These are phyloP conservation scores for Lasiodiplodia citricola DNA, from an alignment of 2,329 filamentous ascomycete species.

Conservation along the genomic window DNA sequence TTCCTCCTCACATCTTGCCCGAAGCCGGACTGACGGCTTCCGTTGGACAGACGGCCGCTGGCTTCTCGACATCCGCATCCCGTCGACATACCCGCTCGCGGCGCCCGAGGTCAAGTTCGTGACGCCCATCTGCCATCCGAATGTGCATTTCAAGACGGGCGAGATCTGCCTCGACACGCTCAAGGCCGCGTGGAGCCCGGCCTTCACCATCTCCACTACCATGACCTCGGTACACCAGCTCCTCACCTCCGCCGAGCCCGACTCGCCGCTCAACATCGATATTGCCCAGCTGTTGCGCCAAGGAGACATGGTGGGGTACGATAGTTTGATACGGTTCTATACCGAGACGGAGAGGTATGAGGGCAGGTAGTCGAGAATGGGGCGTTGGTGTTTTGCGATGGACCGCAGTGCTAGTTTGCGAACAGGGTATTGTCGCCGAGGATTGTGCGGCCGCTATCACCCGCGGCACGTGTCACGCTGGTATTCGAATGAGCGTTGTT, in stretches of 20 bases:
- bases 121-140: constrained; percentile 87
- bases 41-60: constrained; percentile 70
- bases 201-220: constrained; percentile 79
- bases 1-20: background rate
- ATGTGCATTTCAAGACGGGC: constrained; percentile 74
- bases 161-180: constrained; percentile 95
- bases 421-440: background rate
- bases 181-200: constrained; percentile 77
- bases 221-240: constrained; percentile 75
- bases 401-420: background rate
- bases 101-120: constrained; percentile 80
- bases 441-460: background rate
- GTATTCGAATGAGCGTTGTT: background rate
- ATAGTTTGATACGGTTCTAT: constrained; percentile 75
- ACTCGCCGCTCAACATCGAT: constrained; percentile 80
- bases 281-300: constrained; percentile 71
- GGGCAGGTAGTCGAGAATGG: constrained; percentile 1
- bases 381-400: background rate
- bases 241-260: constrained; percentile 69
- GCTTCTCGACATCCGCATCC: constrained; percentile 79
- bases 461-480: background rate
- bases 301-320: constrained; percentile 71
- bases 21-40: background rate
- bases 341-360: constrained; percentile 59
- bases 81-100: constrained; percentile 75